Evolutionary conservation across 1,139 yeast genomes (phyloP).

Genomic region (Kurtzmaniella quercitrusa): DNA sequence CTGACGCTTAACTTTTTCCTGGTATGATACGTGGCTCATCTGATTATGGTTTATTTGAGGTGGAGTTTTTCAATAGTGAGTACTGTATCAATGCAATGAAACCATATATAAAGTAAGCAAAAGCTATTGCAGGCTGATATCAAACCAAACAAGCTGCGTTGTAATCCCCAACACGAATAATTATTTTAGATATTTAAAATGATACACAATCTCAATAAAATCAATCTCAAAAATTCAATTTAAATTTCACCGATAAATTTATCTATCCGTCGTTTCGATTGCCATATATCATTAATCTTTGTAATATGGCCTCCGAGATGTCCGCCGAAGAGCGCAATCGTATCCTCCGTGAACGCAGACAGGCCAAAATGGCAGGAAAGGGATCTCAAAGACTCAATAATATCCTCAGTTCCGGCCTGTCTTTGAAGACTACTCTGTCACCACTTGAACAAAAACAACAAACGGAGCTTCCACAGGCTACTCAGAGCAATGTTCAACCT

Average conservation of each 20-base stretch:
- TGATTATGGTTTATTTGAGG: too few species aligned
- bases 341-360: constrained; percentile 63
- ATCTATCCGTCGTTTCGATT: neutral
- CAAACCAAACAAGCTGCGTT: too few species aligned
- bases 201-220: too few species aligned
- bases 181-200: too few species aligned
- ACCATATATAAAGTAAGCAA: too few species aligned
- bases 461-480: neutral
- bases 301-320: neutral
- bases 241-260: neutral
- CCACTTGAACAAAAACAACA: constrained; percentile 27
- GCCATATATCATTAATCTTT: neutral
- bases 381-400: constrained; percentile 53
- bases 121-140: too few species aligned
- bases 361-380: constrained; percentile 62
- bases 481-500: constrained; percentile 1
- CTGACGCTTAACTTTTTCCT: constrained; percentile 38
- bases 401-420: constrained; percentile 39
- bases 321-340: constrained; percentile 62
- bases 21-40: constrained; percentile 16
- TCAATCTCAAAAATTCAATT: neutral
- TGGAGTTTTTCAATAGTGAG: too few species aligned
- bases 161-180: too few species aligned
- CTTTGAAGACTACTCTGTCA: constrained; percentile 33
- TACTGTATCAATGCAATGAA: too few species aligned